Evolutionary conservation across 225 moss, liverwort and hornwort genomes (phyloP).

Genomic region (Antitrichia curtipendula): DNA sequence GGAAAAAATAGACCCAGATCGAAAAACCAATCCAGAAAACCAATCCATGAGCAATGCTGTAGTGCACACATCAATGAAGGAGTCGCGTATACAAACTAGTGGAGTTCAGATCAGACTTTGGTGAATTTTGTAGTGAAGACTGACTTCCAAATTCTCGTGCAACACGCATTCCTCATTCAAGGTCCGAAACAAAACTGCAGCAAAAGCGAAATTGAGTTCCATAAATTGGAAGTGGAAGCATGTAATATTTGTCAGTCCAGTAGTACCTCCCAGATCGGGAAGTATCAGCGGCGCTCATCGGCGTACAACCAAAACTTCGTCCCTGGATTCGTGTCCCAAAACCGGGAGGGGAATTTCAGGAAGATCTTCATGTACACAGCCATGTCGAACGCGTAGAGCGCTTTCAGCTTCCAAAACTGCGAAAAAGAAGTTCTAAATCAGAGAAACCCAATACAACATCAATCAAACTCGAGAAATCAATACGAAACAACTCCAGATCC

Average conservation of each 20-base stretch:
- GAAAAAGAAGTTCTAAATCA: not conserved
- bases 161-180: not conserved
- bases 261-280: slow-evolving; percentile 75
- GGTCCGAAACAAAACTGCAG: not conserved
- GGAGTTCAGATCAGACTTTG: not conserved
- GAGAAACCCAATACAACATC: not conserved
- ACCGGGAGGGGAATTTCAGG: slow-evolving; percentile 49
- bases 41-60: not conserved
- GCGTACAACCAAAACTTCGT: slow-evolving; percentile 68
- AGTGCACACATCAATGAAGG: not conserved
- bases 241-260: no score
- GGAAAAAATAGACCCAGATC: not conserved
- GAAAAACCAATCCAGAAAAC: not conserved
- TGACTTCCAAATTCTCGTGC: not conserved
- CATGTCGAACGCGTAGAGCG: slow-evolving; percentile 64
- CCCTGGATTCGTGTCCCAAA: slow-evolving; percentile 55
- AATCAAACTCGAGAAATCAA: not conserved
- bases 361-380: slow-evolving; percentile 73
- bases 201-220: not conserved
- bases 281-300: slow-evolving; percentile 60
- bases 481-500: not conserved
- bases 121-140: not conserved
- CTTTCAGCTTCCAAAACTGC: slow-evolving; percentile 45
- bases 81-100: not conserved
- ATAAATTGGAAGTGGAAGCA: not conserved